A percentile compares a stretch with the other conserved stretches of the same genome.
Conservation (phyloP, 768 basidiomycete genomes). For the Podaxis pistillaris region DNA sequence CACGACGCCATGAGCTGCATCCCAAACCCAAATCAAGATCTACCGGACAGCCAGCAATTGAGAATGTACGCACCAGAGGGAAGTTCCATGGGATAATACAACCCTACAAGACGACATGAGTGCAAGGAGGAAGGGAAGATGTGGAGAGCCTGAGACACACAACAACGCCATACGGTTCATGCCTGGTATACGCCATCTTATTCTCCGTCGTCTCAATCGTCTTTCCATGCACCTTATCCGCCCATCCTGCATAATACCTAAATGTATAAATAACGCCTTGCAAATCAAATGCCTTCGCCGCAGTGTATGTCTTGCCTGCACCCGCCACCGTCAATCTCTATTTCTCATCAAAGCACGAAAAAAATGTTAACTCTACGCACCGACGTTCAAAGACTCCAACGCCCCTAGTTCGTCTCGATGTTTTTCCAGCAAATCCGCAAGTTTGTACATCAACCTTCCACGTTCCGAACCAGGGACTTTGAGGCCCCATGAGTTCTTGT, state of each 20-base stretch:
- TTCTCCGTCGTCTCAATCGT: conserved; percentile 64
- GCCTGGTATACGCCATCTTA: conserved; percentile 67
- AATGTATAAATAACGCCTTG: conserved; percentile 45
- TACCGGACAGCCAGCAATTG: neutral
- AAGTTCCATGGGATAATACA: conserved; percentile 68
- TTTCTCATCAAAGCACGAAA: neutral
- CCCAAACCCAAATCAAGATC: neutral
- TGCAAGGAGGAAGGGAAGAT: neutral
- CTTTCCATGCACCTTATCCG: conserved; percentile 80
- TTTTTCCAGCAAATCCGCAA: conserved; percentile 63
- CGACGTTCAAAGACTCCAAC: conserved; percentile 71
- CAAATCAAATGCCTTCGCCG: conserved; percentile 51
- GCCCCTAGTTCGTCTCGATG: conserved; percentile 67
- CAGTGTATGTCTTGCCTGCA: conserved; percentile 53
- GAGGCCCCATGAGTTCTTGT: conserved; percentile 67
- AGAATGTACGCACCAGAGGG: conserved; percentile 24
- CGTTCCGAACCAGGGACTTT: conserved; percentile 53
- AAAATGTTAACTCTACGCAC: conserved; percentile 28
- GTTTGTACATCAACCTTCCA: conserved; percentile 54
- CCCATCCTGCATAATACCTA: conserved; percentile 87
- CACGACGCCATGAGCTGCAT: conserved; percentile 50
- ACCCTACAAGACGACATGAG: conserved; percentile 21
- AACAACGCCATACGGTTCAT: conserved; percentile 62
- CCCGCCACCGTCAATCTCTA: neutral
- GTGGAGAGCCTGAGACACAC: conserved; percentile 18